These are phyloP conservation scores for Lactifluus pinguis DNA, from an alignment of 768 basidiomycete species.

Conservation along the genomic window DNA sequence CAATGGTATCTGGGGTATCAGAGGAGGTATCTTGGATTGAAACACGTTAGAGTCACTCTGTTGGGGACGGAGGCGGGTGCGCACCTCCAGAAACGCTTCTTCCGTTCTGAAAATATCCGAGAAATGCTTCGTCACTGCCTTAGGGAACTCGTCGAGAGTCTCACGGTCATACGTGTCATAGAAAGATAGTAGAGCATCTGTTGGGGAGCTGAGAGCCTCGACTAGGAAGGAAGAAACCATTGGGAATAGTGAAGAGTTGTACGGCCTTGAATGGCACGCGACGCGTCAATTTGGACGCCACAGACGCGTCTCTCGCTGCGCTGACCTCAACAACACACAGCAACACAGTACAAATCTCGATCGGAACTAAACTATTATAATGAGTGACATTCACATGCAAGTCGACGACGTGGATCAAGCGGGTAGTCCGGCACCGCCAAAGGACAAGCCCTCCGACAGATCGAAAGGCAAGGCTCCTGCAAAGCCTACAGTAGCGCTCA, in stretches of 20 bases:
- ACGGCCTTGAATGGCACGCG: not conserved
- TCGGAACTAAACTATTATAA: not conserved
- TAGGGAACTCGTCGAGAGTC: conserved; percentile 22
- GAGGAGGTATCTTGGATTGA: conserved; percentile 44
- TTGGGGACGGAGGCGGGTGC: not conserved
- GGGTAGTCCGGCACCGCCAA: not conserved
- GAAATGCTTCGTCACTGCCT: conserved; percentile 26
- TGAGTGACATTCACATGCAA: conserved; percentile 10
- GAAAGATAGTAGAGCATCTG: conserved; percentile 9
- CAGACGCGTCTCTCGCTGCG: not conserved
- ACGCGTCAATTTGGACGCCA: conserved; percentile 11
- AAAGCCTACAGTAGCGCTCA: conserved; percentile 15
- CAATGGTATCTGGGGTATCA: conserved; percentile 42
- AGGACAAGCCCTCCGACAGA: not conserved
- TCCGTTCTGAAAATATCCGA: conserved; percentile 23
- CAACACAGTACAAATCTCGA: not conserved
- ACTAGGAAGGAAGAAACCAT: conserved; percentile 19
- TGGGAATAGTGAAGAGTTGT: not conserved
- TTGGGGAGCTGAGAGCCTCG: conserved; percentile 18
- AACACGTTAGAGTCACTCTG: not conserved
- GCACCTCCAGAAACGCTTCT: conserved; percentile 23
- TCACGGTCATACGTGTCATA: conserved; percentile 10
- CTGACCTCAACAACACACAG: not conserved
- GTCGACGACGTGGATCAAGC: conserved; percentile 1
- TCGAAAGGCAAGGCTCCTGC: conserved; percentile 13